phyloP scores from a whole-genome alignment of 345 rosid species.

The Citropsis articulata region DNA sequence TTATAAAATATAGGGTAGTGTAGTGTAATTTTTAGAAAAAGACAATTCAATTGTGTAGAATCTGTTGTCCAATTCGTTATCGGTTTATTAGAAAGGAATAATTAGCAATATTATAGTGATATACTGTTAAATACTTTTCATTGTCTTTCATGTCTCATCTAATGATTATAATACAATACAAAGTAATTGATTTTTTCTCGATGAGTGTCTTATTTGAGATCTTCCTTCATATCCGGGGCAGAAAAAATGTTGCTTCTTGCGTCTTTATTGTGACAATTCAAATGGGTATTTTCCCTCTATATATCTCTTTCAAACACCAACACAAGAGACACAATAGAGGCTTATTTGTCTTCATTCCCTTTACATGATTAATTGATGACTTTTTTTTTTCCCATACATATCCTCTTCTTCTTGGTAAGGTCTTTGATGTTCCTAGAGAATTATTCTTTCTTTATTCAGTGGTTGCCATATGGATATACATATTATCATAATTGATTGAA shows the following conservation, averaged over 20 bases:
- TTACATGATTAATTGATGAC: slow-evolving; percentile 13
- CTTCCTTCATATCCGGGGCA: slow-evolving; percentile 37
- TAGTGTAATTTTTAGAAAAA: too few relatives aligned
- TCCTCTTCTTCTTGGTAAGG: too few relatives aligned
- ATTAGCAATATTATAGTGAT: background rate
- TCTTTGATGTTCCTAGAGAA: too few relatives aligned
- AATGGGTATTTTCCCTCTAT: slow-evolving; percentile 2
- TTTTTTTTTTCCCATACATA: background rate
- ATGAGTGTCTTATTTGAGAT: slow-evolving; percentile 19
- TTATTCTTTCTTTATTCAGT: too few relatives aligned
- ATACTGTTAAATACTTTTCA: background rate
- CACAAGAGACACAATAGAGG: slow-evolving; percentile 21
- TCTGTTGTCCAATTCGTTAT: background rate
- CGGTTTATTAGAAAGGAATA: background rate
- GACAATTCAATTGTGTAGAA: too few relatives aligned
- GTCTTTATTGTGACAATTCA: slow-evolving; percentile 32
- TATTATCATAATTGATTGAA: too few relatives aligned
- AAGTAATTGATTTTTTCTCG: background rate
- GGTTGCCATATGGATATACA: too few relatives aligned
- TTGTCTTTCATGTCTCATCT: background rate
- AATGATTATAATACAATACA: slow-evolving; percentile 5
- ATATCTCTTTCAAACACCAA: slow-evolving; percentile 17
- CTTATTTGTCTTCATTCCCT: slow-evolving; percentile 16
- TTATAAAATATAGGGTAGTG: too few relatives aligned
- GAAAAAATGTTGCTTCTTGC: slow-evolving; percentile 26